Conservation (phyloP, 2,329 filamentous ascomycete species). For the Ceratocystis alfenasii region DNA sequence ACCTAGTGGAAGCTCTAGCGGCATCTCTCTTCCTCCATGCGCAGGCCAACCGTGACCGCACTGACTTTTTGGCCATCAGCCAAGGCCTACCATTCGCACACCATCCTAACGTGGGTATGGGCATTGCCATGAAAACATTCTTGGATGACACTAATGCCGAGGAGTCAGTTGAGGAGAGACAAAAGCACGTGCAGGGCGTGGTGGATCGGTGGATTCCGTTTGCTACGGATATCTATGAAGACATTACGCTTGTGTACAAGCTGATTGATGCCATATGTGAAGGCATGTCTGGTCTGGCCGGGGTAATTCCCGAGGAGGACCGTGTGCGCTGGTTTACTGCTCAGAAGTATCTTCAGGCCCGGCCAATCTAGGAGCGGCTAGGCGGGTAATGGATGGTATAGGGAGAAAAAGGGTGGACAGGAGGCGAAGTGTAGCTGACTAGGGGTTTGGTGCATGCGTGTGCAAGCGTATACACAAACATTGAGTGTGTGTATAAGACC, state of each 20-base stretch:
- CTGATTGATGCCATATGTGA: constrained; percentile 48
- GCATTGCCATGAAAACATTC: constrained; percentile 69
- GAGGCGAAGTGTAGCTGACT: background rate
- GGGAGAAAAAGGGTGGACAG: background rate
- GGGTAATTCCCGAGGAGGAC: constrained; percentile 13
- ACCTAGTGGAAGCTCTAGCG: constrained; percentile 71
- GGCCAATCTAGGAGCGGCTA: constrained; percentile 17
- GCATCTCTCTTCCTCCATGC: constrained; percentile 70
- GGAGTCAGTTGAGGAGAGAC: constrained; percentile 40
- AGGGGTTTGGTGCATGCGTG: too few species aligned
- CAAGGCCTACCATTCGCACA: constrained; percentile 60
- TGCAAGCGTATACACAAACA: too few species aligned
- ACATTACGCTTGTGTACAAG: constrained; percentile 44
- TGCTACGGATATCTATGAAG: constrained; percentile 46
- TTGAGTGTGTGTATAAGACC: too few species aligned
- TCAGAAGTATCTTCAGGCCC: constrained; percentile 18
- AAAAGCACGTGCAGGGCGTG: constrained; percentile 39
- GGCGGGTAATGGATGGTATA: background rate
- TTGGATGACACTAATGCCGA: constrained; percentile 52
- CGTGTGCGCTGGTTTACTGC: constrained; percentile 16
- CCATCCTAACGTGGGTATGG: constrained; percentile 62
- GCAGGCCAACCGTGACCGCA: constrained; percentile 59
- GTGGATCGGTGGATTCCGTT: constrained; percentile 45
- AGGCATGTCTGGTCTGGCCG: constrained; percentile 32
- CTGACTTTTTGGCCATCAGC: constrained; percentile 56